Conservation (phyloP, 352 stramenopile genomes). For the Phytophthora fragariae region DNA sequence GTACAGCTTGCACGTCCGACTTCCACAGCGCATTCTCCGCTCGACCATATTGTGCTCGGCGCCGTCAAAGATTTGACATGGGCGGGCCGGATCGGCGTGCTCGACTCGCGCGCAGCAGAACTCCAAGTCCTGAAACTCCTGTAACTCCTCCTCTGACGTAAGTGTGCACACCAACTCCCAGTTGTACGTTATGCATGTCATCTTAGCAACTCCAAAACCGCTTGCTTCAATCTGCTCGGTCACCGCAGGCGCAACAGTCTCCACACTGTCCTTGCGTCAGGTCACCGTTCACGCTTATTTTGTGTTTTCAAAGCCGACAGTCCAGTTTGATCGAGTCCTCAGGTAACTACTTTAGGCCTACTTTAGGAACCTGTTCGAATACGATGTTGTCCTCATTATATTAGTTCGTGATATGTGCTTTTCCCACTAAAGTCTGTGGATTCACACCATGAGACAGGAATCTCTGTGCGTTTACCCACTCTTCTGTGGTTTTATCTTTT, state of each 20-base stretch:
- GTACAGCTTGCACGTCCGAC: neutral
- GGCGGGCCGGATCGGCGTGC: neutral
- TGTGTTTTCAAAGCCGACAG: neutral
- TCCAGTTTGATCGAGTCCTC: neutral
- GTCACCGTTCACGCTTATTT: neutral
- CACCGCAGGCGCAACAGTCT: neutral
- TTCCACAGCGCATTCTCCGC: neutral
- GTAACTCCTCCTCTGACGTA: neutral
- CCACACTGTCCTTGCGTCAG: neutral
- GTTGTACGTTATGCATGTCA: neutral
- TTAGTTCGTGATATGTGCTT: neutral
- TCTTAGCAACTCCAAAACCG: neutral
- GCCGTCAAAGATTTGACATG: neutral
- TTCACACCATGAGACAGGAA: neutral
- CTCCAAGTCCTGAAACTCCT: constrained; percentile 1
- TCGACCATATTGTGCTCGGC: neutral
- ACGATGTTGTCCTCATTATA: neutral
- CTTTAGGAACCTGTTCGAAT: neutral
- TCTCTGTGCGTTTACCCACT: neutral
- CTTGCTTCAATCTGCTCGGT: neutral
- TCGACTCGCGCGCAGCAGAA: neutral
- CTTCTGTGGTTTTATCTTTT: neutral
- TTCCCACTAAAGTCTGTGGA: neutral
- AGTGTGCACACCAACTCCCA: constrained; percentile 1
- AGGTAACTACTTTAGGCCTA: neutral